These are phyloP conservation scores for Lactarius sp. DNA, from an alignment of 768 basidiomycete species.

Conservation along the genomic window DNA sequence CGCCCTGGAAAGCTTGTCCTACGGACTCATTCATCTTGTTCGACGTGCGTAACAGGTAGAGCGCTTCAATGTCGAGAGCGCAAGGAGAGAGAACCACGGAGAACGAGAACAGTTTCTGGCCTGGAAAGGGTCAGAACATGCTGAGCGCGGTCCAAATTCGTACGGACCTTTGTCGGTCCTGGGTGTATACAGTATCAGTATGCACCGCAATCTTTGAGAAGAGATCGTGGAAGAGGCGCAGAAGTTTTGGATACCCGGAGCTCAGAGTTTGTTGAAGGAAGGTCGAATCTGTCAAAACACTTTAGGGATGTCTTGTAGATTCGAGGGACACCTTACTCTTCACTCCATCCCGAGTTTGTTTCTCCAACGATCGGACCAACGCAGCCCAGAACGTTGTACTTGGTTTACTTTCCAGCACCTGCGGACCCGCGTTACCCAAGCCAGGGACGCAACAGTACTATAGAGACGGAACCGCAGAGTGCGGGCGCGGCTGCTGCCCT, in stretches of 20 bases:
- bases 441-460: not conserved
- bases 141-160: not conserved
- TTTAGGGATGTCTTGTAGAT: not conserved
- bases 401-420: constrained; percentile 91
- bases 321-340: constrained; percentile 47
- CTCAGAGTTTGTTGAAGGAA: constrained; percentile 90
- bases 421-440: not conserved
- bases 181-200: too few species aligned
- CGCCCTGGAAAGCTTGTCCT: constrained; percentile 68
- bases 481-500: constrained; percentile 65
- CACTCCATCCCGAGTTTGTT: constrained; percentile 70
- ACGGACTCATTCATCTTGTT: constrained; percentile 82
- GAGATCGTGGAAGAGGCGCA: constrained; percentile 94
- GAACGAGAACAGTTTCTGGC: constrained; percentile 83
- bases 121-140: constrained; percentile 37
- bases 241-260: constrained; percentile 77
- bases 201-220: constrained; percentile 92
- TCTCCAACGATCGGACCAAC: constrained; percentile 75
- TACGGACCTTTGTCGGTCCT: too few species aligned
- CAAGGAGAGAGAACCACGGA: constrained; percentile 46
- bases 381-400: constrained; percentile 93
- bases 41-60: constrained; percentile 83
- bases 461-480: constrained; percentile 63
- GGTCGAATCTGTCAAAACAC: constrained; percentile 54
- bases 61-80: constrained; percentile 72